These are phyloP conservation scores for Zygotorulaspora danielsina DNA, from an alignment of 805 yeast species.

Conservation along the genomic window DNA sequence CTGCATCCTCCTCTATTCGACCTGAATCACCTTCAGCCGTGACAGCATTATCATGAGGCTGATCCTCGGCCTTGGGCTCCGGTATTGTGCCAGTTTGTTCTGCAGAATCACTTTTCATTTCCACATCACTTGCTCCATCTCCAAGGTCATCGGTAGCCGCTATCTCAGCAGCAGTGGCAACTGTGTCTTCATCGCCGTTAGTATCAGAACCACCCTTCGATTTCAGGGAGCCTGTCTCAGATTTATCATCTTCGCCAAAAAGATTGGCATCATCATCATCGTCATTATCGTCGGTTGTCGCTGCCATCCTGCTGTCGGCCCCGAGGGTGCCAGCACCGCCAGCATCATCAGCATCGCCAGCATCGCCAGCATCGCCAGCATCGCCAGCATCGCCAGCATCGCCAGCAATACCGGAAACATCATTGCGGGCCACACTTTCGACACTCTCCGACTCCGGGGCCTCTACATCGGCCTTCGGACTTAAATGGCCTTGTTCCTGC, in stretches of 20 bases:
- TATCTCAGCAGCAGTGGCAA: no score
- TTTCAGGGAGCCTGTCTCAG: not conserved
- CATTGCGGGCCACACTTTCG: not conserved
- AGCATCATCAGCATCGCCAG: not conserved
- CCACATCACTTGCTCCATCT: not conserved
- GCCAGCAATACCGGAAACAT: not conserved
- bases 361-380: not conserved
- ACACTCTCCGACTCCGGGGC: not conserved
- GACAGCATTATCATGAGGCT: not conserved
- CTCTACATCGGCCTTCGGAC: not conserved
- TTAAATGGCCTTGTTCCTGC: no score
- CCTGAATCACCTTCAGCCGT: not conserved
- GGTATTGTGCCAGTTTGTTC: no score
- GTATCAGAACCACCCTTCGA: no score
- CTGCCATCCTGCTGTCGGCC: not conserved
- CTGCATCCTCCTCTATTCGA: constrained; percentile 3
- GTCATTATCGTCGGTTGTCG: not conserved
- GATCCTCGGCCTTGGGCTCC: no score
- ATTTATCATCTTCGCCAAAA: constrained; percentile 1
- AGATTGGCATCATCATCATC: not conserved
- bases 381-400: not conserved
- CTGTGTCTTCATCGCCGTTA: no score
- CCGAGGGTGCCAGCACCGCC: not conserved
- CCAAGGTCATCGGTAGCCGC: not conserved
- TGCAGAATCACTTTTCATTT: no score